Percentiles rank a stretch among this genome's conserved stretches.
Evolutionary conservation across 108 stramenopile species (phyloP).

Genomic region (Cyclotella sp.): DNA sequence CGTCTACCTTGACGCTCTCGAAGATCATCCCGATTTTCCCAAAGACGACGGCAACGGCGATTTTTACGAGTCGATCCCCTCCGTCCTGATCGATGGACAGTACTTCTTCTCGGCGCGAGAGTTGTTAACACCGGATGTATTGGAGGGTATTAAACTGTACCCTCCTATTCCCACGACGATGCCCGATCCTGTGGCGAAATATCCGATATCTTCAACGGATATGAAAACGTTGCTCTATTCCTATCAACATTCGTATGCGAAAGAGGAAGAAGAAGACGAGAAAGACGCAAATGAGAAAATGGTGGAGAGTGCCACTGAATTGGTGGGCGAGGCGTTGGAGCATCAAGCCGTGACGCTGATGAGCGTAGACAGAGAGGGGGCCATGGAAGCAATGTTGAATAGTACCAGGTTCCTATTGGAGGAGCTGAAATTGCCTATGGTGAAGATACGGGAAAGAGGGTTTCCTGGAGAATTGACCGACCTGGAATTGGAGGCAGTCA

Average conservation of each 20-base stretch:
- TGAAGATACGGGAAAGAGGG: conserved; percentile 38
- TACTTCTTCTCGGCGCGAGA: conserved; percentile 39
- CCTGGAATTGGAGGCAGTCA: conserved; percentile 31
- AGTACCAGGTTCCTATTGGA: conserved; percentile 37
- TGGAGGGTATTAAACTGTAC: conserved; percentile 40
- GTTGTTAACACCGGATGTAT: conserved; percentile 19
- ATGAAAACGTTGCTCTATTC: conserved; percentile 32
- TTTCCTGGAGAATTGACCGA: conserved; percentile 53
- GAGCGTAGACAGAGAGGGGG: neutral
- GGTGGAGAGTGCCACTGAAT: conserved; percentile 11
- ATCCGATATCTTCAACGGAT: conserved; percentile 24
- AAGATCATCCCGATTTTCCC: conserved; percentile 24
- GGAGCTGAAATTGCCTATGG: conserved; percentile 31
- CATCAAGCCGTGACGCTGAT: conserved; percentile 28
- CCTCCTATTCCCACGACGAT: conserved; percentile 29
- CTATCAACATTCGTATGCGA: conserved; percentile 22
- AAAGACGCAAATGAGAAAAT: neutral
- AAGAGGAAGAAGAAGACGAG: conserved; percentile 6
- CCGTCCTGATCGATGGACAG: conserved; percentile 35
- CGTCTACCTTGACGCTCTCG: conserved; percentile 34
- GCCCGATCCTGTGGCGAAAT: conserved; percentile 15
- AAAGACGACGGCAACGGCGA: conserved; percentile 1
- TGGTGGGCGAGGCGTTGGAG: conserved; percentile 31
- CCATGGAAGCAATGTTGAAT: conserved; percentile 9
- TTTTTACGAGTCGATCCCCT: conserved; percentile 12